Conservation (phyloP, 441 rosid genomes). For the Lepidium campestre region DNA sequence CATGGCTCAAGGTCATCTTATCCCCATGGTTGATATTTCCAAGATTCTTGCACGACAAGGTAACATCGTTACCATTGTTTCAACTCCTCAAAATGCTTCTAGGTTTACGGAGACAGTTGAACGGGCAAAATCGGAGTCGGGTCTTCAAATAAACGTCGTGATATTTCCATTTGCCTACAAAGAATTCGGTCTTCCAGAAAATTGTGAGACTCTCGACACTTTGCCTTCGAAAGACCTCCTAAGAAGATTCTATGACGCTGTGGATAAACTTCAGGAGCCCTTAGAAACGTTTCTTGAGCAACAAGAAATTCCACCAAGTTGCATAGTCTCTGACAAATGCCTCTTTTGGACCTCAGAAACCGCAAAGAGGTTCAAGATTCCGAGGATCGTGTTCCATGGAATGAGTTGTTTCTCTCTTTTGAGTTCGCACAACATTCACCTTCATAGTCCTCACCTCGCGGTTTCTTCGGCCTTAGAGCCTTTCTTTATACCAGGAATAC, state of each 20-base stretch:
- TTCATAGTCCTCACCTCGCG: constrained; percentile 24
- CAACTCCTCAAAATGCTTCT: constrained; percentile 43
- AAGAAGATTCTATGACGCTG: constrained; percentile 33
- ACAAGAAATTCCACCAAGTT: constrained; percentile 35
- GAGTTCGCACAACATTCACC: constrained; percentile 33
- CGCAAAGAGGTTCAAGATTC: constrained; percentile 35
- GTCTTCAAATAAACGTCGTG: constrained; percentile 25
- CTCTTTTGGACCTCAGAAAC: constrained; percentile 39
- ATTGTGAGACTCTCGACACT: constrained; percentile 48
- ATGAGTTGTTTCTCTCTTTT: constrained; percentile 42
- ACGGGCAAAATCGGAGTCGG: constrained; percentile 23
- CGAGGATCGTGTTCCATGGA: constrained; percentile 47
- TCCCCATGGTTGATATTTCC: constrained; percentile 50
- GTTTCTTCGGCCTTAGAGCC: constrained; percentile 32
- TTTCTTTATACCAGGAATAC: constrained; percentile 38
- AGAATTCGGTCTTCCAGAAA: constrained; percentile 40
- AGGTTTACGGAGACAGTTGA: constrained; percentile 23
- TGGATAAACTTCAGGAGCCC: constrained; percentile 35
- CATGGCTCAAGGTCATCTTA: constrained; percentile 51
- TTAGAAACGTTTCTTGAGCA: constrained; percentile 29
- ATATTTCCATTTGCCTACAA: constrained; percentile 32
- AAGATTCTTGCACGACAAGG: constrained; percentile 37
- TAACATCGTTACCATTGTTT: constrained; percentile 31
- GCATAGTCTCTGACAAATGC: constrained; percentile 46
- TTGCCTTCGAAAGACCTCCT: constrained; percentile 36